Evolutionary conservation across 108 stramenopile species (phyloP).

Genomic region (Nitzschia palea): DNA sequence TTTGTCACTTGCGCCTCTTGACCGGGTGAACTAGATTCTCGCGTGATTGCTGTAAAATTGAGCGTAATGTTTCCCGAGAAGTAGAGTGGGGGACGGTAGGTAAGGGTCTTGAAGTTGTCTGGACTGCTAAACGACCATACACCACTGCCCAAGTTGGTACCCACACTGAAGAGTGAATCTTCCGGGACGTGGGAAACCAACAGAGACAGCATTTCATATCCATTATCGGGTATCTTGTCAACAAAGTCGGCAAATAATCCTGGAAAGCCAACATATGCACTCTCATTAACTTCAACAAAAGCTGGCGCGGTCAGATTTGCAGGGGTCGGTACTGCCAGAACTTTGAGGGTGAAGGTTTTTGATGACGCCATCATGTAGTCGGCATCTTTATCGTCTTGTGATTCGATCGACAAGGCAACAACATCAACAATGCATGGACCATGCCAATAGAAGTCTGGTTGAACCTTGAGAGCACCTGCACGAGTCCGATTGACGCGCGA

Average conservation of each 20-base stretch:
- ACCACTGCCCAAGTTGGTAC: not conserved
- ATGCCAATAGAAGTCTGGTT: conserved; percentile 3
- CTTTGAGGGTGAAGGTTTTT: not conserved
- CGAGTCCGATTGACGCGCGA: not conserved
- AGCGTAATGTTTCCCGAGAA: not conserved
- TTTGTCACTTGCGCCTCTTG: not conserved
- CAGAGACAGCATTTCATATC: conserved; percentile 2
- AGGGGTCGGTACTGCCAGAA: not conserved
- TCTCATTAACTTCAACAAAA: not conserved
- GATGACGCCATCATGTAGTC: not conserved
- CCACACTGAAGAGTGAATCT: conserved; percentile 1
- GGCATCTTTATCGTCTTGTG: not conserved
- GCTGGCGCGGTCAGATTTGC: not conserved
- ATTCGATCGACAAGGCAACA: not conserved
- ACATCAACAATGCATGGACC: not conserved
- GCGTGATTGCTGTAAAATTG: not conserved
- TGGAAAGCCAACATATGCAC: not conserved
- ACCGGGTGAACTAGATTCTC: not conserved
- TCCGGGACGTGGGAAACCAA: not conserved
- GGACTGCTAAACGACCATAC: not conserved
- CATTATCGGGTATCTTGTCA: conserved; percentile 3
- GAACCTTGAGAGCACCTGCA: not conserved
- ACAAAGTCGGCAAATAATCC: not conserved
- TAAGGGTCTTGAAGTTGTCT: not conserved
- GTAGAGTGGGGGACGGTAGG: not conserved